phyloP scores from a whole-genome alignment of 805 yeast genomes.

The Cyberlindnera americana region DNA sequence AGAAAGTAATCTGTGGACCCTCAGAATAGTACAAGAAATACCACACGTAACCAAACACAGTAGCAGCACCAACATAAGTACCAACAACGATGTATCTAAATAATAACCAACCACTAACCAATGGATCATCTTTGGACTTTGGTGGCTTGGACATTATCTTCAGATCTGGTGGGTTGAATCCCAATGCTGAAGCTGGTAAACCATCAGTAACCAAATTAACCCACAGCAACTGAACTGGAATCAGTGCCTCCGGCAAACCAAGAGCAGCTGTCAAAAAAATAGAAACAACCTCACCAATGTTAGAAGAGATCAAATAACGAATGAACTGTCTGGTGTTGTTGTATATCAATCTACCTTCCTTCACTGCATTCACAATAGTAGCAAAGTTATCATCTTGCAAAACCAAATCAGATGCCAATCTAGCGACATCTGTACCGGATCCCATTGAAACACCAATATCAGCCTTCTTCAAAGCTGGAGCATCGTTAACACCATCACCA shows the following conservation, averaged over 20 bases:
- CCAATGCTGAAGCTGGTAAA: constrained; percentile 57
- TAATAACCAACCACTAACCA: constrained; percentile 36
- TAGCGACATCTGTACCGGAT: constrained; percentile 59
- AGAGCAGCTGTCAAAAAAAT: constrained; percentile 52
- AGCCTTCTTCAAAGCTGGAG: constrained; percentile 76
- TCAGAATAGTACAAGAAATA: constrained; percentile 31
- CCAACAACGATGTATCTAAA: constrained; percentile 38
- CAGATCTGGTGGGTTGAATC: constrained; percentile 41
- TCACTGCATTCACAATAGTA: constrained; percentile 53
- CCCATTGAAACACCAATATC: constrained; percentile 67
- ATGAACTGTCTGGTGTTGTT: constrained; percentile 40
- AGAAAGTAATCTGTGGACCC: constrained; percentile 36
- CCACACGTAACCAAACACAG: constrained; percentile 42
- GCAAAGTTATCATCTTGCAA: constrained; percentile 53
- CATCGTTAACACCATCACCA: constrained; percentile 91
- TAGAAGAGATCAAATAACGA: constrained; percentile 45
- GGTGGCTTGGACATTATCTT: constrained; percentile 38
- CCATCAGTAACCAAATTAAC: constrained; percentile 56
- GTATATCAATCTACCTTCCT: constrained; percentile 49
- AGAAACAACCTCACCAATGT: constrained; percentile 56
- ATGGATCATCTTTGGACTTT: constrained; percentile 35
- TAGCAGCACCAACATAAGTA: constrained; percentile 37
- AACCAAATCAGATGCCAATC: constrained; percentile 55
- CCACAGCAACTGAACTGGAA: constrained; percentile 58
- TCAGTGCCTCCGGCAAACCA: constrained; percentile 49